Evolutionary conservation across 805 yeast genomes (phyloP), one percentile per base, ranked within the genome.

Genomic region (Metschnikowia picachoensis): DNA sequence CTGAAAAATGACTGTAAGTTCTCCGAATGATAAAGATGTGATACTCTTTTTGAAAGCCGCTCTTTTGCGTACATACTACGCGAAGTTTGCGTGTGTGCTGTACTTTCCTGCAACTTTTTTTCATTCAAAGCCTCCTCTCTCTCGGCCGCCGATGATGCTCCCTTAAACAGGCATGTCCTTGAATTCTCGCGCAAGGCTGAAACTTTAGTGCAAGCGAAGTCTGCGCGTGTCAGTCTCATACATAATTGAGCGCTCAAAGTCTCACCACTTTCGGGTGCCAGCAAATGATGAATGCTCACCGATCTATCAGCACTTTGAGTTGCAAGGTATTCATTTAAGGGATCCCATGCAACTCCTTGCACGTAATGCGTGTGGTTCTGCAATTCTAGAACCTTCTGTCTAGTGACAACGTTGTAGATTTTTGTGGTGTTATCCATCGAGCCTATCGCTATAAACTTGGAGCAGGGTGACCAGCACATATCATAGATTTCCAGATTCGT

Each of bases 341-440:
- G 99, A 62, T 94, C 99, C 98, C 98, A 94, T 0, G 85, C 74
- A 5, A 94, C 92, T 3, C 99, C 99, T 65, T 94, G 99, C 3
- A 94, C 95, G 57, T 88, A 92, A 63, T 91, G 96, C 39, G 72
- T 71, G 64, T 94, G 98, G 47, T 86, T 88, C 6, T 79, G 79
- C 49, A 83, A 71, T 53, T 80, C 84, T 27, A 72, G 63, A 0
- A 85, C 69, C 53, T 81, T 77, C 29, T 70, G 68, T 0, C 92
- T 94, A 2, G 74, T 74, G 1, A 62, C 58, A 4, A 77, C 79
- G 50, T 77, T 76, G 57, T 82, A 88, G 0, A 92, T 74, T 39
- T 96, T 72, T 10, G 90, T 78, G 8, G 81, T 73, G 57, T 89
- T 88, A 65, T 94, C 98, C 88, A 92, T 89, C 13, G 95, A 83